phyloP scores from a whole-genome alignment of 306 rosid species.

The Vigna unguiculata region DNA sequence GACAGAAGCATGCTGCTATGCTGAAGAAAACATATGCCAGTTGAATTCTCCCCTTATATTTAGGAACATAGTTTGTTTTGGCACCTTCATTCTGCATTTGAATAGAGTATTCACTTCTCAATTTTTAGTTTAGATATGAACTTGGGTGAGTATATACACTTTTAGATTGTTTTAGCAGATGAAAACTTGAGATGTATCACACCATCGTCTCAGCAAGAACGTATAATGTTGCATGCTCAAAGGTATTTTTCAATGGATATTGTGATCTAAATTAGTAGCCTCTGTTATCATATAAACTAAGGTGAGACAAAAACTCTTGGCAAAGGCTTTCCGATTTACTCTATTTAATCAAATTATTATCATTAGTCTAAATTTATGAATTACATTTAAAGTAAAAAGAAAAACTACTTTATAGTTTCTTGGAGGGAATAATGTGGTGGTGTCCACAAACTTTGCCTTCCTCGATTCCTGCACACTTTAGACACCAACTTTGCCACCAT shows the following conservation, averaged over 20 bases:
- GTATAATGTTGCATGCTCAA: neutral
- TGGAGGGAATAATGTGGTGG: no score
- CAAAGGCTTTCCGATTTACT: neutral
- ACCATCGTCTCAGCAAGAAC: neutral
- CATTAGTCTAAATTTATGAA: no score
- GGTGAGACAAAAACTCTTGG: neutral
- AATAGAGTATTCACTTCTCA: neutral
- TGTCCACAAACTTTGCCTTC: no score
- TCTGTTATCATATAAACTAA: neutral
- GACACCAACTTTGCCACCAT: no score
- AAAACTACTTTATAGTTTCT: no score
- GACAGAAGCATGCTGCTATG: conserved; percentile 57
- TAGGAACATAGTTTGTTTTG: neutral
- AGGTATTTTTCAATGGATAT: neutral
- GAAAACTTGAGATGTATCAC: neutral
- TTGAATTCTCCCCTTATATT: conserved; percentile 12
- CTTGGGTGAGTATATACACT: neutral
- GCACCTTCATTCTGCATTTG: conserved; percentile 15
- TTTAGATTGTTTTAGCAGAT: neutral
- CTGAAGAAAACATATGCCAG: conserved; percentile 46
- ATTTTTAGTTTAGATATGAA: neutral
- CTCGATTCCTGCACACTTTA: no score
- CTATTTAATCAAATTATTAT: no score
- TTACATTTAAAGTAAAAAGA: no score
- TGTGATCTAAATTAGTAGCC: neutral